Evolutionary conservation across 305 asterid genomes (phyloP).

Genomic region (Petunia hybrid): DNA sequence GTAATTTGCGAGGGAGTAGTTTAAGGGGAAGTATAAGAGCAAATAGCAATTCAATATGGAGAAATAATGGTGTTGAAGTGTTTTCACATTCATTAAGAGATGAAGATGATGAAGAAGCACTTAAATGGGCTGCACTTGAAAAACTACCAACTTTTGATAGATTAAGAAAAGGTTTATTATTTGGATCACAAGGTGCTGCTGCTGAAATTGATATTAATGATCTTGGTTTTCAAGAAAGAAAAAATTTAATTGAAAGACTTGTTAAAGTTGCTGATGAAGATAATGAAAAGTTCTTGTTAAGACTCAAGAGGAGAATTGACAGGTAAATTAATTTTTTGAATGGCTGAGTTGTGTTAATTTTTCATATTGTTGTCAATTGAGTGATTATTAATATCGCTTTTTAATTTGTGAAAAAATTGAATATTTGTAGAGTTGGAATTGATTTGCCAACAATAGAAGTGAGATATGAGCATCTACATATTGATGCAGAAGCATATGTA

Average conservation of each 20-base stretch:
- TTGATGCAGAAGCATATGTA: slow-evolving; percentile 56
- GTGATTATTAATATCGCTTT: neutral
- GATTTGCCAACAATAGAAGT: slow-evolving; percentile 67
- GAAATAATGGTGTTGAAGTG: slow-evolving; percentile 17
- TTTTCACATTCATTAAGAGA: slow-evolving; percentile 29
- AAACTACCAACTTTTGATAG: slow-evolving; percentile 67
- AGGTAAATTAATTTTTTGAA: slow-evolving; percentile 38
- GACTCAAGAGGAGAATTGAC: slow-evolving; percentile 57
- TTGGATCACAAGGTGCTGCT: slow-evolving; percentile 47
- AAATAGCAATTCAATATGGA: slow-evolving; percentile 23
- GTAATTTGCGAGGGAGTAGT: neutral
- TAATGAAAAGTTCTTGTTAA: slow-evolving; percentile 57
- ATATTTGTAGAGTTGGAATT: slow-evolving; percentile 65
- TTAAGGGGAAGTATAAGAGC: slow-evolving; percentile 10
- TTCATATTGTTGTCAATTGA: neutral
- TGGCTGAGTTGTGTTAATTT: too few relatives aligned
- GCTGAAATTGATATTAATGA: slow-evolving; percentile 52
- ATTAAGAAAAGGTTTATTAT: slow-evolving; percentile 50
- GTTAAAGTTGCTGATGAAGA: slow-evolving; percentile 55
- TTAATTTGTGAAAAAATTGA: neutral
- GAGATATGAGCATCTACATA: slow-evolving; percentile 56
- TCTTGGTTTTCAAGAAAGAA: slow-evolving; percentile 56
- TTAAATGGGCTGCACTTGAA: slow-evolving; percentile 71
- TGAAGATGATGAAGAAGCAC: slow-evolving; percentile 47
- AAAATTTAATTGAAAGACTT: slow-evolving; percentile 49